Evolutionary conservation across 768 basidiomycete species (phyloP).

Genomic region (Pleurotus sapidus): DNA sequence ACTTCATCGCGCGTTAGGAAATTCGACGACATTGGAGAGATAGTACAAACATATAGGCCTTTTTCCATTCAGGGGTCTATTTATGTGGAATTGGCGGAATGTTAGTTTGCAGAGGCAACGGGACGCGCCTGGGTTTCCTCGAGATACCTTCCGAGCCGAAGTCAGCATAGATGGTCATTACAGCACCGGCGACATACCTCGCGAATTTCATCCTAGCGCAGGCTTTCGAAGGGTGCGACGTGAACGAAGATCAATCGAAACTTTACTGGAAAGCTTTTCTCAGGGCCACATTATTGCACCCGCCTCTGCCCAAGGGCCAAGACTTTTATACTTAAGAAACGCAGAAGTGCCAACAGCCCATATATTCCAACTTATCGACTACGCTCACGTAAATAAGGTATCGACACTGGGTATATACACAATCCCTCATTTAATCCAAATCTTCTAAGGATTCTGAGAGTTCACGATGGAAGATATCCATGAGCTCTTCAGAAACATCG

Average conservation of each 20-base stretch:
- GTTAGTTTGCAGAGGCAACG: background rate
- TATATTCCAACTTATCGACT: no score
- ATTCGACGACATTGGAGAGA: background rate
- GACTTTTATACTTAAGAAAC: no score
- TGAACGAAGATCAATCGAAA: no score
- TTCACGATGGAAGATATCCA: conserved; percentile 8
- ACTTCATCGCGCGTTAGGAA: conserved; percentile 30
- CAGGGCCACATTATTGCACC: no score
- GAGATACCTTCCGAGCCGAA: conserved; percentile 47
- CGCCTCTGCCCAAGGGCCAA: no score
- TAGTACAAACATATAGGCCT: conserved; percentile 57
- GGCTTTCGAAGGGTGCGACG: no score
- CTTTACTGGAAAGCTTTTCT: no score
- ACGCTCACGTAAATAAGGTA: no score
- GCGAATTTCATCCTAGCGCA: conserved; percentile 52
- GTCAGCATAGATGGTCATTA: background rate
- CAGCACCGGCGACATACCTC: conserved; percentile 32
- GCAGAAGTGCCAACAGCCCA: no score
- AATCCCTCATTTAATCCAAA: background rate
- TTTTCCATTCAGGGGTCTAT: conserved; percentile 75
- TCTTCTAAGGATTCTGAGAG: conserved; percentile 5
- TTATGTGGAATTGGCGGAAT: background rate
- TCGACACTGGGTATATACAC: background rate
- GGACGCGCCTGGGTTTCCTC: conserved; percentile 59
- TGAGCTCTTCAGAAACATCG: conserved; percentile 4